phyloP scores from a whole-genome alignment of 768 basidiomycete species.

The Trametes villosa region DNA sequence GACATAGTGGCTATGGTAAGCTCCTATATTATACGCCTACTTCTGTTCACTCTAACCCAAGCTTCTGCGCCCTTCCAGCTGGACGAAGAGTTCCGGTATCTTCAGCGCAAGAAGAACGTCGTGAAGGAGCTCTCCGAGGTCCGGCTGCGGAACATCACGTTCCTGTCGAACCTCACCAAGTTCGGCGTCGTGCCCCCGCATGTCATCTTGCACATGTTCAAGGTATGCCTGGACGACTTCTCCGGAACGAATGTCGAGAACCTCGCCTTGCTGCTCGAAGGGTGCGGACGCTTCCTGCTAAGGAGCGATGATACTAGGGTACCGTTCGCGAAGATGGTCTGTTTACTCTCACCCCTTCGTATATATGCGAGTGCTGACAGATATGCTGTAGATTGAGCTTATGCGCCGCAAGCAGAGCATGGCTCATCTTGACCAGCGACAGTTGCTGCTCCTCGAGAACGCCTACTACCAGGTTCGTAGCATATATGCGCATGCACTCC shows the following conservation, averaged over 20 bases:
- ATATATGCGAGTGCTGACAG: neutral
- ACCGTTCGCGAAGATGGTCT: constrained; percentile 87
- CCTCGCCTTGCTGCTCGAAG: constrained; percentile 87
- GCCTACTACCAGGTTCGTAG: constrained; percentile 89
- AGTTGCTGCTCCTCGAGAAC: constrained; percentile 90
- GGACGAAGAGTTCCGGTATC: constrained; percentile 95
- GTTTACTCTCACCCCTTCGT: constrained; percentile 13
- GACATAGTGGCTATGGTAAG: constrained; percentile 78
- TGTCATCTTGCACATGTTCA: constrained; percentile 92
- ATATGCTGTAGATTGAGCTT: constrained; percentile 70
- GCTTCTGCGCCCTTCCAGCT: no score
- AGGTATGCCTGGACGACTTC: constrained; percentile 96
- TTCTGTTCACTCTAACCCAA: no score
- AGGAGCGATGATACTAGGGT: constrained; percentile 86
- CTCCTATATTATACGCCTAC: neutral
- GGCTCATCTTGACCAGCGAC: constrained; percentile 91
- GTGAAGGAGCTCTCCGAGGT: constrained; percentile 88
- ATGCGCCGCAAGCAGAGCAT: constrained; percentile 94
- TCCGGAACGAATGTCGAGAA: constrained; percentile 93
- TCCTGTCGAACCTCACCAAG: constrained; percentile 92
- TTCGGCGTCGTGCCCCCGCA: constrained; percentile 91
- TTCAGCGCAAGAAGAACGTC: constrained; percentile 92
- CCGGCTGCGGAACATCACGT: constrained; percentile 85
- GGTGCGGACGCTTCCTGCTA: constrained; percentile 90
- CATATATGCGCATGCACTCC: neutral